Evolutionary conservation across 2,329 filamentous ascomycete species (phyloP).

Genomic region (Plectosphaerella plurivora): DNA sequence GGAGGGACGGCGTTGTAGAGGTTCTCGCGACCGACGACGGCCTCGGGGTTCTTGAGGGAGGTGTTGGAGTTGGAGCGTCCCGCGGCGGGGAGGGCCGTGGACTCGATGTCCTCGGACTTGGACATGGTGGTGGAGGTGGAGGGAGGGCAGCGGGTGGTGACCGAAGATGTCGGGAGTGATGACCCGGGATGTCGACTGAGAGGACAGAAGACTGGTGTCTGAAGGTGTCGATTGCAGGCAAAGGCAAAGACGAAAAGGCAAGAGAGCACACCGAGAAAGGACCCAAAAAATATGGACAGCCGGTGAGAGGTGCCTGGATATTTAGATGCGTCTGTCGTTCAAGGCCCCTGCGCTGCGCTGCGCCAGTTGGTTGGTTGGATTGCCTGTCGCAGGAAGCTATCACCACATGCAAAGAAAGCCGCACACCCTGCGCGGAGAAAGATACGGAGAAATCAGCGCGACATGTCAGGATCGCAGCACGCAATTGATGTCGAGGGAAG

Average conservation of each 20-base stretch:
- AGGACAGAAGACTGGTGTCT: not conserved
- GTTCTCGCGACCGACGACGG: conserved; percentile 32
- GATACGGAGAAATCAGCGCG: conserved; percentile 2
- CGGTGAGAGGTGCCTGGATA: not conserved
- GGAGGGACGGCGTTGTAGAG: conserved; percentile 25
- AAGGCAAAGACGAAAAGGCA: not conserved
- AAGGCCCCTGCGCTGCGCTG: not conserved
- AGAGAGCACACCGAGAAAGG: not conserved
- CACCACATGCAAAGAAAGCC: not conserved
- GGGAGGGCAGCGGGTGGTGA: not conserved
- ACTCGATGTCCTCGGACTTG: conserved; percentile 20
- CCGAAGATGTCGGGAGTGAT: not conserved
- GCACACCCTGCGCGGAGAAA: not conserved
- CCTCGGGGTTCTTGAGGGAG: conserved; percentile 16
- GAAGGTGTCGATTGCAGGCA: not conserved
- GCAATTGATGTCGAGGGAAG: not conserved
- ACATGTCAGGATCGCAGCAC: conserved; percentile 1
- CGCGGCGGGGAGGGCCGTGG: conserved; percentile 10
- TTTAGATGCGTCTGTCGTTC: not conserved
- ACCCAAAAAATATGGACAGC: not conserved
- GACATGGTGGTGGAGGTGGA: conserved; percentile 13
- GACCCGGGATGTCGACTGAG: not conserved
- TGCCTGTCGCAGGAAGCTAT: too few relatives aligned
- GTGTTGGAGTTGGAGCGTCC: conserved; percentile 16
- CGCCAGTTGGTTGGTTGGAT: not conserved